Evolutionary conservation across 2,329 filamentous ascomycete species (phyloP).

Genomic region (Akanthomyces uredinophilus): DNA sequence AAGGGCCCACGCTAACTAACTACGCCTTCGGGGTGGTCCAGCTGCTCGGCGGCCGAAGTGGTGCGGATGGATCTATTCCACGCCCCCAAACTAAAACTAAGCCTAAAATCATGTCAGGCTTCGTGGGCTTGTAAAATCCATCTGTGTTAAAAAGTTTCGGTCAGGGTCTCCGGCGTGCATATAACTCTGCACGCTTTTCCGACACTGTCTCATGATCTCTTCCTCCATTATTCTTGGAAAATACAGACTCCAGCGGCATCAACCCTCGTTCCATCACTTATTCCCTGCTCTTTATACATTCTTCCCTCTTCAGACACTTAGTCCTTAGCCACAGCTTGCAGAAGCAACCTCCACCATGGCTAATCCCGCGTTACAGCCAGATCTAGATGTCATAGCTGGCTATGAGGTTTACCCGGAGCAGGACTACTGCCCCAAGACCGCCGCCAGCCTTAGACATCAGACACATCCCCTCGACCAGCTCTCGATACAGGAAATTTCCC

Average conservation of each 20-base stretch:
- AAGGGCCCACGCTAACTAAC: not conserved
- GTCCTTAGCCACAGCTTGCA: not conserved
- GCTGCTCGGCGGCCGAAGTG: constrained; percentile 10
- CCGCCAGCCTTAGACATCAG: constrained; percentile 29
- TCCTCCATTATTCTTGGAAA: not conserved
- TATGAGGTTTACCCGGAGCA: constrained; percentile 38
- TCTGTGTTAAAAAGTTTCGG: constrained; percentile 3
- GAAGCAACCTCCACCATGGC: constrained; percentile 18
- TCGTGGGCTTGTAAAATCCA: constrained; percentile 3
- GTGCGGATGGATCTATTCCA: constrained; percentile 15
- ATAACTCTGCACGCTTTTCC: constrained; percentile 6
- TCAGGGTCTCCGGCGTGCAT: not conserved
- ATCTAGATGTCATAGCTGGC: constrained; percentile 39
- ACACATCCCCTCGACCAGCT: constrained; percentile 45
- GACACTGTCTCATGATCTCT: not conserved
- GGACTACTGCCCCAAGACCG: constrained; percentile 35
- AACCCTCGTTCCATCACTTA: not conserved
- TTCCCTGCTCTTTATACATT: not conserved
- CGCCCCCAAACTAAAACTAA: constrained; percentile 7
- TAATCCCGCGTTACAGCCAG: constrained; percentile 22
- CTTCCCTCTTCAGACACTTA: not conserved
- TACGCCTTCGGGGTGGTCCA: constrained; percentile 11
- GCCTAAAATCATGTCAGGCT: constrained; percentile 7
- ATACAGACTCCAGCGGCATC: not conserved
- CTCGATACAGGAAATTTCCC: constrained; percentile 48